phyloP scores from a whole-genome alignment of 495 filamentous ascomycete species.

The Penicillium flavigenum region DNA sequence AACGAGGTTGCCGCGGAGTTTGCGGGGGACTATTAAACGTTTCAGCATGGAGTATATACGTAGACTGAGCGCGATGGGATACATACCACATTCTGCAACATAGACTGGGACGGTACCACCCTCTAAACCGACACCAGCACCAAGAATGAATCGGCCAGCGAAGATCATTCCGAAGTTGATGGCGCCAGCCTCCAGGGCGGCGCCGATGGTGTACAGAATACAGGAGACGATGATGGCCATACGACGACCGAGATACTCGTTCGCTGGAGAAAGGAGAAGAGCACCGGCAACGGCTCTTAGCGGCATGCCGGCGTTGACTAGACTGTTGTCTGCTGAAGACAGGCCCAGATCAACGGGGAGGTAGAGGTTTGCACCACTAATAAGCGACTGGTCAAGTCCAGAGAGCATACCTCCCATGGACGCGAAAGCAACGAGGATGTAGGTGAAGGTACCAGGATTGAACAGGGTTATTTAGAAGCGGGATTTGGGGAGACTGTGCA shows the following conservation, averaged over 20 bases:
- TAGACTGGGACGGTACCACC: slow-evolving; percentile 62
- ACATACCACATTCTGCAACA: slow-evolving; percentile 48
- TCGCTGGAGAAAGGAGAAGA: slow-evolving; percentile 54
- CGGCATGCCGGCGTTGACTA: slow-evolving; percentile 60
- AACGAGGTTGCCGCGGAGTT: slow-evolving; percentile 59
- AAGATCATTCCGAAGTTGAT: slow-evolving; percentile 61
- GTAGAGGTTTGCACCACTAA: slow-evolving; percentile 59
- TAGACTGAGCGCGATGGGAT: not conserved
- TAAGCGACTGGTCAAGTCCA: slow-evolving; percentile 61
- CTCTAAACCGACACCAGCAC: slow-evolving; percentile 59
- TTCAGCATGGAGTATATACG: slow-evolving; percentile 17
- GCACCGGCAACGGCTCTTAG: slow-evolving; percentile 61
- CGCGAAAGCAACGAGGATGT: slow-evolving; percentile 60
- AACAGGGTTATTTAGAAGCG: slow-evolving; percentile 31
- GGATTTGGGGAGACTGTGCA: slow-evolving; percentile 30
- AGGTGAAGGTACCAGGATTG: slow-evolving; percentile 53
- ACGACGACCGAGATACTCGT: slow-evolving; percentile 56
- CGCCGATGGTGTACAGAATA: slow-evolving; percentile 59
- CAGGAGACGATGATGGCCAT: slow-evolving; percentile 60
- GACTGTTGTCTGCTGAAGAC: slow-evolving; percentile 44
- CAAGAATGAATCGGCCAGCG: slow-evolving; percentile 58
- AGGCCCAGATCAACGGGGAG: slow-evolving; percentile 51
- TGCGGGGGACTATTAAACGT: slow-evolving; percentile 44
- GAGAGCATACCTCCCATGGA: slow-evolving; percentile 62
- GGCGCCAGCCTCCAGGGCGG: slow-evolving; percentile 57